A percentile compares a stretch with the other conserved stretches of the same genome.
Evolutionary conservation across 352 stramenopile species (phyloP).

Genomic region (Phytophthora colocasiae): DNA sequence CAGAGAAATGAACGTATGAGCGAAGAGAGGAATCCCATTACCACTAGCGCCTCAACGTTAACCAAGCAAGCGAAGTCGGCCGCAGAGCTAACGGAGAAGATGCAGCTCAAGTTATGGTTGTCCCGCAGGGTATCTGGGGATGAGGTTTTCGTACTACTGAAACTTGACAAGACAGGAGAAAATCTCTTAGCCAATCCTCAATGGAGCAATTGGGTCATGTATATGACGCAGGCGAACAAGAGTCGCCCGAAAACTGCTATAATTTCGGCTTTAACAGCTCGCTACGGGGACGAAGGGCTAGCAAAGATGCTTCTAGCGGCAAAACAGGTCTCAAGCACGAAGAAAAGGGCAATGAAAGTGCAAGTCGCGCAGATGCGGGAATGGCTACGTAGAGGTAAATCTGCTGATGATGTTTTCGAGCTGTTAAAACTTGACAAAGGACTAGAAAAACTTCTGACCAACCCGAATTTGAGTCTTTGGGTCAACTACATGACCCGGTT

Average conservation of each 20-base stretch:
- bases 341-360: background rate
- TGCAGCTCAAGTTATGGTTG: no score
- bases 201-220: background rate
- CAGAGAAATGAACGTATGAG: no score
- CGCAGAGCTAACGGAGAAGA: no score
- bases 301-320: constrained; percentile 1
- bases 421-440: constrained; percentile 6
- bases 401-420: background rate
- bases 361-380: background rate
- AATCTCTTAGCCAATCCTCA: background rate
- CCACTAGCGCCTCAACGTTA: no score
- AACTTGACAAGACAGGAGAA: background rate
- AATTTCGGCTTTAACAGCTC: background rate
- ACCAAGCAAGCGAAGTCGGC: no score
- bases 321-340: background rate
- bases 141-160: background rate
- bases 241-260: background rate
- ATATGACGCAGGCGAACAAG: background rate
- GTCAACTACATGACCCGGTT: constrained; percentile 1
- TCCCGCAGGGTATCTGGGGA: background rate
- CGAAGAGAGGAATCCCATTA: no score
- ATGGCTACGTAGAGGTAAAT: background rate
- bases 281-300: constrained; percentile 1
- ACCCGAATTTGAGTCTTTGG: constrained; percentile 1
- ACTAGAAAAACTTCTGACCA: constrained; percentile 4